Conservation (phyloP, 352 stramenopile species). For the Proteromonas lacertae region DNA sequence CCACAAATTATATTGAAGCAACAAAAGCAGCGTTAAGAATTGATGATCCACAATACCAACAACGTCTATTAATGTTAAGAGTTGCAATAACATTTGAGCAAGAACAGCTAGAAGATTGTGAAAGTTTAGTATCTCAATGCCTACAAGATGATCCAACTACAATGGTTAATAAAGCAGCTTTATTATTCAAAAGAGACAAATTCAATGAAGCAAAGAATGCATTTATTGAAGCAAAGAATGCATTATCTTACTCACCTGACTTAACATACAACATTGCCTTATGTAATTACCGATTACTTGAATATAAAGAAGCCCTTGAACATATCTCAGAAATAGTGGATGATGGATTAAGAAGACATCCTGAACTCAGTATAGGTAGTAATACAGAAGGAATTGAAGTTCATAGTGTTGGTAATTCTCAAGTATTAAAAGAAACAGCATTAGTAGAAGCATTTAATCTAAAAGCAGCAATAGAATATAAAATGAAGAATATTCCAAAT, state of each 20-base stretch:
- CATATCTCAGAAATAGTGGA: slow-evolving; percentile 69
- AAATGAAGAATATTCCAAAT: slow-evolving; percentile 37
- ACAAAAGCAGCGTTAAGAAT: slow-evolving; percentile 11
- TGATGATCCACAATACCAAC: slow-evolving; percentile 30
- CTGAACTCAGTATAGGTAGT: slow-evolving; percentile 47
- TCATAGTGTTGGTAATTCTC: slow-evolving; percentile 46
- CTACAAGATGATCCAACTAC: slow-evolving; percentile 54
- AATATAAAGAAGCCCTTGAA: slow-evolving; percentile 53
- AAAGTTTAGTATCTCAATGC: slow-evolving; percentile 46
- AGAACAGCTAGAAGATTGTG: slow-evolving; percentile 53
- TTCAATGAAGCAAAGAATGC: slow-evolving; percentile 44
- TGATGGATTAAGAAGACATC: slow-evolving; percentile 41
- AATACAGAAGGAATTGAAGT: slow-evolving; percentile 30
- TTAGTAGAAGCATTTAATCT: slow-evolving; percentile 7
- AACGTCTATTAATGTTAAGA: slow-evolving; percentile 29
- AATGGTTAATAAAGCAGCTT: slow-evolving; percentile 20
- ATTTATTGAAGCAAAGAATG: slow-evolving; percentile 59
- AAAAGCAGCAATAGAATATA: slow-evolving; percentile 55
- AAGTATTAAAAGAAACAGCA: slow-evolving; percentile 25
- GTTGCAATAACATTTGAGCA: slow-evolving; percentile 68
- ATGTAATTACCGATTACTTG: slow-evolving; percentile 53
- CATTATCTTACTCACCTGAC: slow-evolving; percentile 54
- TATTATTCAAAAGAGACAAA: slow-evolving; percentile 31
- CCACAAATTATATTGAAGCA: slow-evolving; percentile 22
- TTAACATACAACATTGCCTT: slow-evolving; percentile 72